Conservation (phyloP, 345 rosid genomes). For the Geranium rotundifolium region DNA sequence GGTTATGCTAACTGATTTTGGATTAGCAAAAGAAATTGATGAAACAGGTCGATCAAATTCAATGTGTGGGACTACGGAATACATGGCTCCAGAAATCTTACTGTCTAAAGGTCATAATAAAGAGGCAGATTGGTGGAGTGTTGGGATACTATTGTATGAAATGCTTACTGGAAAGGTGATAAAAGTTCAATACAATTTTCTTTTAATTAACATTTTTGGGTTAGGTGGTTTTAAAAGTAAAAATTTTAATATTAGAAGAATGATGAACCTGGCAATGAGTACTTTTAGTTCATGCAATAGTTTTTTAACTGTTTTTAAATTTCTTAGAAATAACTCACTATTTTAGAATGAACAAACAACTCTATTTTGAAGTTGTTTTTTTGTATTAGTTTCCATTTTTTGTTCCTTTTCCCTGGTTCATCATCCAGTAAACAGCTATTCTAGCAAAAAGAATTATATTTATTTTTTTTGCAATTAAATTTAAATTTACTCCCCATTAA, state of each 20-base stretch:
- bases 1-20: conserved; percentile 69
- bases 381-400: neutral
- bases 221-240: neutral
- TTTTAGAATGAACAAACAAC: no score
- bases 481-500: no score
- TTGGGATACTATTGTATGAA: conserved; percentile 54
- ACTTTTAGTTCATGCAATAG: neutral
- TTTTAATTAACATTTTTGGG: neutral
- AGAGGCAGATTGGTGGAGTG: conserved; percentile 77
- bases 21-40: conserved; percentile 65
- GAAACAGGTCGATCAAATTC: conserved; percentile 58
- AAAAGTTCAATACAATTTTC: neutral
- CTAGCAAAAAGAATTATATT: no score
- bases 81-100: conserved; percentile 73
- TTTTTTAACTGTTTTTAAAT: neutral
- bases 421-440: neutral
- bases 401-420: neutral
- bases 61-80: conserved; percentile 65
- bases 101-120: conserved; percentile 58
- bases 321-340: no score
- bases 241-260: neutral
- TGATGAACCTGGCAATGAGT: neutral
- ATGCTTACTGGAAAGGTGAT: conserved; percentile 64
- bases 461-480: no score
- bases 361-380: neutral